Conservation (phyloP, 2,329 filamentous ascomycete genomes). For the Sarocladium oryzae region DNA sequence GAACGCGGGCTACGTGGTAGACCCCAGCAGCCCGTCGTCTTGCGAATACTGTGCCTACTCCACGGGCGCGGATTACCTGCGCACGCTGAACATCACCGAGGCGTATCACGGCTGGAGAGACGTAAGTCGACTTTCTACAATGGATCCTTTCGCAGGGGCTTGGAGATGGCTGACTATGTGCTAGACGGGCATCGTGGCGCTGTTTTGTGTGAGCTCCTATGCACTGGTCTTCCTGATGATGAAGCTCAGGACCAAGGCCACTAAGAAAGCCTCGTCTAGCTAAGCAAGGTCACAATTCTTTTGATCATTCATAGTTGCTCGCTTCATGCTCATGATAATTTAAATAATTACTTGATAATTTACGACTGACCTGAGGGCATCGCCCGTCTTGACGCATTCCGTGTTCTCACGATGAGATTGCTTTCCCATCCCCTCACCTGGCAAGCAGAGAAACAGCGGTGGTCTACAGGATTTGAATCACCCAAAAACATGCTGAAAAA, state of each 20-base stretch:
- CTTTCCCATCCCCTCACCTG: too few relatives aligned
- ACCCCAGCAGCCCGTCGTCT: slow-evolving; percentile 42
- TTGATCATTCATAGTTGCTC: too few relatives aligned
- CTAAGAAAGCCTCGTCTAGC: slow-evolving; percentile 25
- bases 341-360: too few relatives aligned
- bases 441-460: too few relatives aligned
- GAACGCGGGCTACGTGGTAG: slow-evolving; percentile 39
- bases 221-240: slow-evolving; percentile 29
- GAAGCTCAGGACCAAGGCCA: slow-evolving; percentile 33
- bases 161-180: not conserved
- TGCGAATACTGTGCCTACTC: slow-evolving; percentile 55
- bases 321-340: too few relatives aligned
- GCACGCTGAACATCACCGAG: slow-evolving; percentile 46
- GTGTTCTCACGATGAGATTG: too few relatives aligned
- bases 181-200: slow-evolving; percentile 40
- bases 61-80: slow-evolving; percentile 48
- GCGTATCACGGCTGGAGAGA: slow-evolving; percentile 58
- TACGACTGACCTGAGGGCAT: too few relatives aligned
- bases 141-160: not conserved
- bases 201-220: slow-evolving; percentile 47
- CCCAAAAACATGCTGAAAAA: too few relatives aligned
- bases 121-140: slow-evolving; percentile 17
- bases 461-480: too few relatives aligned
- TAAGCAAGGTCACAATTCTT: too few relatives aligned
- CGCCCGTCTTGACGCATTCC: too few relatives aligned